Percentiles rank a stretch among this genome's conserved stretches.
Conservation (phyloP, 129 eudicot genomes). For the sunflower (Helianthus annuus) region DNA sequence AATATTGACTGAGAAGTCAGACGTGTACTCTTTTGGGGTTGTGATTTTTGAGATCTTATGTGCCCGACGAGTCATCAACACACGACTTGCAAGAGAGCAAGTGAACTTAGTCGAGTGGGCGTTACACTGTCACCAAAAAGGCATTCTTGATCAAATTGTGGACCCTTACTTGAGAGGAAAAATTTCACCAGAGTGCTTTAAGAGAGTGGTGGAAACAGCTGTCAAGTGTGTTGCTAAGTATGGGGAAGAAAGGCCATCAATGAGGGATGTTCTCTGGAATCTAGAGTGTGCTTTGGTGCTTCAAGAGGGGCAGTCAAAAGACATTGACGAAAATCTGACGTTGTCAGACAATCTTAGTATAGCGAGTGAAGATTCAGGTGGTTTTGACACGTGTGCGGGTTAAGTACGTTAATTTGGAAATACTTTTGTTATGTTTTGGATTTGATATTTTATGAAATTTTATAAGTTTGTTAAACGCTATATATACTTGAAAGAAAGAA, state of each 20-base stretch:
- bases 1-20: constrained; percentile 47
- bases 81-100: constrained; percentile 61
- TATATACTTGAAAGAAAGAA: too few relatives aligned
- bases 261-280: constrained; percentile 82
- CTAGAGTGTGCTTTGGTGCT: constrained; percentile 75
- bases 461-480: too few relatives aligned
- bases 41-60: constrained; percentile 79
- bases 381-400: too few relatives aligned
- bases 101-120: constrained; percentile 88
- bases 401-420: too few relatives aligned
- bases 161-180: constrained; percentile 80
- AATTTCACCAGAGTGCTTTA: constrained; percentile 63
- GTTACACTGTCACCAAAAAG: constrained; percentile 57
- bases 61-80: constrained; percentile 68
- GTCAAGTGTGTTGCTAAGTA: constrained; percentile 68
- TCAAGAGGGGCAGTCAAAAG: constrained; percentile 44
- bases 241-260: constrained; percentile 78
- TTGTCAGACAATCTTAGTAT: not conserved
- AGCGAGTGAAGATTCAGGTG: too few relatives aligned
- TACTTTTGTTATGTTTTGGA: too few relatives aligned
- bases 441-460: too few relatives aligned
- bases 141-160: constrained; percentile 62
- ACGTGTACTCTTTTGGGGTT: constrained; percentile 88
- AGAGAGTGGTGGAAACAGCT: constrained; percentile 67
- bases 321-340: constrained; percentile 47